Conservation (phyloP, 192 early-diverging fungal genomes). For the Podila epigama region DNA sequence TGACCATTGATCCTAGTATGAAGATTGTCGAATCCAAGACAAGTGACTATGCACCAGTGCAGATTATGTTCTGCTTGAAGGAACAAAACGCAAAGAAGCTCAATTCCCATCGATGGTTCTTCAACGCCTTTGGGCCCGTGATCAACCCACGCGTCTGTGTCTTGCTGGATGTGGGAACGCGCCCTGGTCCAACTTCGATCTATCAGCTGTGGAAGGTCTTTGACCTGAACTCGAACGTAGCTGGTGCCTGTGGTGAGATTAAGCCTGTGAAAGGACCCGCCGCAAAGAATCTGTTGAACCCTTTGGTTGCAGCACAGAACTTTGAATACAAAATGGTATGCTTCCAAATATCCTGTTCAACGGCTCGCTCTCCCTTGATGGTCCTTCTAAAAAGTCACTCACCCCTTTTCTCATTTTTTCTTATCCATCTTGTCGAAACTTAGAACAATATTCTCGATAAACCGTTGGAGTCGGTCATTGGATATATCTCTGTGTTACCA, state of each 20-base stretch:
- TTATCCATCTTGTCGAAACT: neutral
- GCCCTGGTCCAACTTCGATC: conserved; percentile 63
- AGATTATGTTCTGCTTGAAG: conserved; percentile 81
- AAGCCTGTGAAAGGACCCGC: conserved; percentile 58
- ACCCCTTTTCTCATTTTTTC: neutral
- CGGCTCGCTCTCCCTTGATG: neutral
- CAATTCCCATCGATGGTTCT: conserved; percentile 81
- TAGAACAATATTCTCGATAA: conserved; percentile 79
- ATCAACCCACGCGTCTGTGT: conserved; percentile 74
- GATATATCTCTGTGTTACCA: conserved; percentile 83
- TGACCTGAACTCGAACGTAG: conserved; percentile 70
- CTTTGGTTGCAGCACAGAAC: conserved; percentile 79
- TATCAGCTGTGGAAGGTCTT: conserved; percentile 70
- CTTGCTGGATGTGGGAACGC: conserved; percentile 78
- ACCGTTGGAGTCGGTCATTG: conserved; percentile 75
- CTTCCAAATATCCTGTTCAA: neutral
- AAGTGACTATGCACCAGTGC: conserved; percentile 65
- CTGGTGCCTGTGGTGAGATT: conserved; percentile 85
- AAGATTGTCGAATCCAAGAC: conserved; percentile 58
- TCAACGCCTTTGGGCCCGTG: conserved; percentile 72
- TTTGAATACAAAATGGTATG: conserved; percentile 81
- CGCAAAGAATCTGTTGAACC: conserved; percentile 69
- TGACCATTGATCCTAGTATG: conserved; percentile 69
- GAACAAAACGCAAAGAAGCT: conserved; percentile 85
- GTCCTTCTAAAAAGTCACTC: neutral